phyloP scores from a whole-genome alignment of 495 filamentous ascomycete species.

The Penicillium flavigenum region DNA sequence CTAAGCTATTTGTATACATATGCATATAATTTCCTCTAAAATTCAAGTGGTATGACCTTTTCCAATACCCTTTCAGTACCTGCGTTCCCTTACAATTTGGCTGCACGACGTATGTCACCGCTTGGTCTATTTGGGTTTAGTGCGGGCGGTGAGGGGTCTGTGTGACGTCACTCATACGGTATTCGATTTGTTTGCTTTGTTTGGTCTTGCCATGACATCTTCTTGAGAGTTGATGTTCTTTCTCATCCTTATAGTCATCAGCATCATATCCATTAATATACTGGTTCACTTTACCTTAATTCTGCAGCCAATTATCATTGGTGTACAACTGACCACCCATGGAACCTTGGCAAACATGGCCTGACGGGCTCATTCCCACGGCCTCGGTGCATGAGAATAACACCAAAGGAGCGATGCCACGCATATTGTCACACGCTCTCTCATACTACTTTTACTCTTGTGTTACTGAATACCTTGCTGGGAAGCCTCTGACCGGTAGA shows the following conservation, averaged over 20 bases:
- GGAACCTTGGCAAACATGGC: slow-evolving; percentile 40
- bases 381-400: slow-evolving; percentile 40
- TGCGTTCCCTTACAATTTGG: slow-evolving; percentile 9
- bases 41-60: slow-evolving; percentile 1
- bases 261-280: not conserved
- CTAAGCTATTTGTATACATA: not conserved
- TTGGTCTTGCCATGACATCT: slow-evolving; percentile 7
- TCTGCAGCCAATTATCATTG: slow-evolving; percentile 1
- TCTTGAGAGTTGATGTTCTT: not conserved
- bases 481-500: slow-evolving; percentile 37
- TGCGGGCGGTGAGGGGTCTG: not conserved
- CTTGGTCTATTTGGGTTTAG: slow-evolving; percentile 15
- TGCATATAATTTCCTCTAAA: not conserved
- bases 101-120: slow-evolving; percentile 20
- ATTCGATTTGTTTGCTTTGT: not conserved
- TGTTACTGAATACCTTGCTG: slow-evolving; percentile 35
- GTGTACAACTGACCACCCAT: slow-evolving; percentile 33
- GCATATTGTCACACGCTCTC: too few relatives aligned
- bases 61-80: slow-evolving; percentile 6
- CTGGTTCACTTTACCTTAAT: not conserved
- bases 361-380: slow-evolving; percentile 32
- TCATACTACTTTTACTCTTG: slow-evolving; percentile 9
- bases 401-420: slow-evolving; percentile 39
- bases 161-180: slow-evolving; percentile 6
- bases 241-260: not conserved